Percentiles rank a stretch among this genome's conserved stretches.
phyloP scores from a whole-genome alignment of 1,284 basidiomycete genomes.

The Cutaneotrichosporon arboriforme region DNA sequence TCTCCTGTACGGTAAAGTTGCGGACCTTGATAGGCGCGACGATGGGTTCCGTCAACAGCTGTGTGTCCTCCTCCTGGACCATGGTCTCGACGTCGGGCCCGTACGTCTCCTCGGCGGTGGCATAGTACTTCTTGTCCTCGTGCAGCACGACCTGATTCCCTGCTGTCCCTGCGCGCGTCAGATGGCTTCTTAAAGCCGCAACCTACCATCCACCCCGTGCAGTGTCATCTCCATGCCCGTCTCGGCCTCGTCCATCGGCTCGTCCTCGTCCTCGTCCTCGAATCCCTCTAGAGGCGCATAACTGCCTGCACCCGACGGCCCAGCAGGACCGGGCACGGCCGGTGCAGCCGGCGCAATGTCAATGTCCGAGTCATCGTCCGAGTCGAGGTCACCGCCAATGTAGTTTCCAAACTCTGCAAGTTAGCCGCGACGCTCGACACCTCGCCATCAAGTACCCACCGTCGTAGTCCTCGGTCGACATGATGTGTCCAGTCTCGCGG shows the following conservation, averaged over 20 bases:
- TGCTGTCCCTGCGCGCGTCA: slow-evolving; percentile 27
- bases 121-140: slow-evolving; percentile 98
- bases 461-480: slow-evolving; percentile 50
- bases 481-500: too few relatives aligned
- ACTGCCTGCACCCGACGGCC: slow-evolving; percentile 22
- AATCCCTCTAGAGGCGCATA: slow-evolving; percentile 48
- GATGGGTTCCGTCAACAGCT: slow-evolving; percentile 91
- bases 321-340: slow-evolving; percentile 35
- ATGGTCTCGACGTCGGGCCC: slow-evolving; percentile 91
- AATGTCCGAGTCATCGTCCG: slow-evolving; percentile 62
- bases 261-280: slow-evolving; percentile 42
- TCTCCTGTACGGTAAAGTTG: slow-evolving; percentile 87
- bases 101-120: slow-evolving; percentile 85
- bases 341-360: slow-evolving; percentile 26
- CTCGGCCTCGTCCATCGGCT: slow-evolving; percentile 36
- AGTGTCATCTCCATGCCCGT: slow-evolving; percentile 41
- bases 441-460: slow-evolving; percentile 20
- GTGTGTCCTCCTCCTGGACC: slow-evolving; percentile 97
- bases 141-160: slow-evolving; percentile 82
- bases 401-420: slow-evolving; percentile 75
- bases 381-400: slow-evolving; percentile 86
- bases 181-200: neutral
- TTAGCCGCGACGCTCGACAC: neutral
- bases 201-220: slow-evolving; percentile 43
- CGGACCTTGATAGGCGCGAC: slow-evolving; percentile 90